These are phyloP conservation scores for Trichocladium antarcticum DNA, from an alignment of 495 filamentous ascomycete genomes.

Conservation along the genomic window DNA sequence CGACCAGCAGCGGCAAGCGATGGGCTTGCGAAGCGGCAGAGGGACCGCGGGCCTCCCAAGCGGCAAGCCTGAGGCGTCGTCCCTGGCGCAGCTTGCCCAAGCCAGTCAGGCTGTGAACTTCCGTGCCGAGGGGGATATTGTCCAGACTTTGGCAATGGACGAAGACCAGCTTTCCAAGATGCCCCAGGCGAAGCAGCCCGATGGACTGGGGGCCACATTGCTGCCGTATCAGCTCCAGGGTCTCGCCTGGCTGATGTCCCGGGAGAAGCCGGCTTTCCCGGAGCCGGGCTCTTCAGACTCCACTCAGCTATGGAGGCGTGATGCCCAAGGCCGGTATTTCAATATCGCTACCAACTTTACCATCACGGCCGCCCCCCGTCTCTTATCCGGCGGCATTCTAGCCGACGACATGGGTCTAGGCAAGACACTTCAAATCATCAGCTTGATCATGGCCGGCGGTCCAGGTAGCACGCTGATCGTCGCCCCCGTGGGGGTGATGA, in stretches of 20 bases:
- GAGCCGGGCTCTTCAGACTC: slow-evolving; percentile 47
- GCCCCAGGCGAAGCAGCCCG: slow-evolving; percentile 61
- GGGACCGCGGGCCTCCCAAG: slow-evolving; percentile 24
- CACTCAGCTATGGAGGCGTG: slow-evolving; percentile 72
- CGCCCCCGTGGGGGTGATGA: slow-evolving; percentile 79
- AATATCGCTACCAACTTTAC: slow-evolving; percentile 74
- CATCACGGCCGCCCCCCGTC: slow-evolving; percentile 40
- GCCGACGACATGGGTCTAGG: slow-evolving; percentile 94
- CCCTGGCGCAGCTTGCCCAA: slow-evolving; percentile 52
- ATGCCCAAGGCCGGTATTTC: slow-evolving; percentile 42
- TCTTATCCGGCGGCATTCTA: slow-evolving; percentile 74
- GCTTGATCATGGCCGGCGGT: slow-evolving; percentile 55
- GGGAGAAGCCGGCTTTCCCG: slow-evolving; percentile 62
- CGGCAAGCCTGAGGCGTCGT: slow-evolving; percentile 26
- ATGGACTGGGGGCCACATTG: slow-evolving; percentile 49
- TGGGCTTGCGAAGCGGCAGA: slow-evolving; percentile 26
- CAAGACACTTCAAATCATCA: slow-evolving; percentile 84
- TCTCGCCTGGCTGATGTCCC: slow-evolving; percentile 69
- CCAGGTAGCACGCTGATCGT: slow-evolving; percentile 64
- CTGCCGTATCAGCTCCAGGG: slow-evolving; percentile 80
- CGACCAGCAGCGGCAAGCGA: slow-evolving; percentile 32
- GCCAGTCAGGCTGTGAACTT: slow-evolving; percentile 52
- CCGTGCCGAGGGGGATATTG: slow-evolving; percentile 50
- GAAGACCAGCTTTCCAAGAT: slow-evolving; percentile 62
- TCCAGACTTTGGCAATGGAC: slow-evolving; percentile 55